These are phyloP conservation scores for Boletus huronensis DNA, from an alignment of 768 basidiomycete genomes.

Conservation along the genomic window DNA sequence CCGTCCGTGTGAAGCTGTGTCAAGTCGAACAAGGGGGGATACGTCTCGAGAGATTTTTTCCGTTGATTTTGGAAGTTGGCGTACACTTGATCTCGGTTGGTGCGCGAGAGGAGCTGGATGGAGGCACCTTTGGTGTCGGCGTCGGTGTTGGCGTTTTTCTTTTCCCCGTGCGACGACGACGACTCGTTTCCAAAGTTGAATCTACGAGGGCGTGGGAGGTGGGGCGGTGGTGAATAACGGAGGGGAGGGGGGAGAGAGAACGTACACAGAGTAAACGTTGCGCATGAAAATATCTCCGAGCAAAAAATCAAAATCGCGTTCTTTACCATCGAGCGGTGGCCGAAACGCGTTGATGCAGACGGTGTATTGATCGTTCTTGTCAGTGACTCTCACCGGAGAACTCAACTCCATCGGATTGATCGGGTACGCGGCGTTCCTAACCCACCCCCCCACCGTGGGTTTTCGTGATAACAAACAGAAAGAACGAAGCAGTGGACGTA, in stretches of 20 bases:
- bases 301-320: conserved; percentile 35
- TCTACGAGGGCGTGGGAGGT: conserved; percentile 12
- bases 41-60: conserved; percentile 12
- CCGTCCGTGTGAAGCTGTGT: conserved; percentile 19
- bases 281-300: conserved; percentile 46
- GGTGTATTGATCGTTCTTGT: conserved; percentile 33
- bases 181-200: conserved; percentile 42
- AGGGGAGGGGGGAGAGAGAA: neutral
- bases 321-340: conserved; percentile 23
- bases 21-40: conserved; percentile 25
- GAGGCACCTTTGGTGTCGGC: conserved; percentile 29
- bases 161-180: neutral
- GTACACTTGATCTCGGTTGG: conserved; percentile 34
- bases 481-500: neutral
- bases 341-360: conserved; percentile 38
- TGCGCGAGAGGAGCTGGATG: conserved; percentile 40
- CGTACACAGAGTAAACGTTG: conserved; percentile 45
- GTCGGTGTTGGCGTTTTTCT: neutral
- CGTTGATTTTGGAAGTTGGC: conserved; percentile 22
- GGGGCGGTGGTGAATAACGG: neutral
- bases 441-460: neutral
- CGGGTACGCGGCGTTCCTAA: conserved; percentile 31
- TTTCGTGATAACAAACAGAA: too few species aligned
- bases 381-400: conserved; percentile 25
- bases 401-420: conserved; percentile 46